Conservation (phyloP, 2,329 filamentous ascomycete genomes). For the Diaporthe vexans region DNA sequence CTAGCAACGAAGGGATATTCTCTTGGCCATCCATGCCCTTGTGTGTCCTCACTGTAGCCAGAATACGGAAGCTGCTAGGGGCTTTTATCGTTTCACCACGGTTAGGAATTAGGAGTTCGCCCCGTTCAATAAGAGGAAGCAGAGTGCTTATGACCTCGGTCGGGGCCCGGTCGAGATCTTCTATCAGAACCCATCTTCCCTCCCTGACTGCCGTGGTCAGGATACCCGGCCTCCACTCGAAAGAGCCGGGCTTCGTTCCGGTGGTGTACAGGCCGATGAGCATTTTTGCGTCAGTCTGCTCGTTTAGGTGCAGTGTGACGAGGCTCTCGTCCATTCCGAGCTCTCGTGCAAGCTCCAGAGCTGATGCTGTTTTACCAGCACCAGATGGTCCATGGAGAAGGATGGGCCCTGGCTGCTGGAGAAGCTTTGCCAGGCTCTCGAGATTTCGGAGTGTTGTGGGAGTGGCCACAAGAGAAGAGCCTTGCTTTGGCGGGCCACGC, state of each 20-base stretch:
- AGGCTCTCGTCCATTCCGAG: slow-evolving; percentile 85
- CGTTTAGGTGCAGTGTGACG: slow-evolving; percentile 96
- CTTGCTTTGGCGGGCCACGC: slow-evolving; percentile 60
- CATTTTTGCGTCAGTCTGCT: slow-evolving; percentile 98
- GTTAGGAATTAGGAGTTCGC: slow-evolving; percentile 91
- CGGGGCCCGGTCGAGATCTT: slow-evolving; percentile 94
- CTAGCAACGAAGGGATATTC: slow-evolving; percentile 81
- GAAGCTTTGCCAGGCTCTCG: slow-evolving; percentile 73
- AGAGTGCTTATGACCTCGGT: slow-evolving; percentile 95
- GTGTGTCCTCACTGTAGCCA: slow-evolving; percentile 89
- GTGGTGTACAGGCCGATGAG: slow-evolving; percentile 95
- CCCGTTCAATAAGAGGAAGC: slow-evolving; percentile 90
- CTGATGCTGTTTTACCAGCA: slow-evolving; percentile 89
- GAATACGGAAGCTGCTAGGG: slow-evolving; percentile 86
- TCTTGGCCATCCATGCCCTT: slow-evolving; percentile 76
- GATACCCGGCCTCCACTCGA: slow-evolving; percentile 92
- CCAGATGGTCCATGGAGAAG: slow-evolving; percentile 87
- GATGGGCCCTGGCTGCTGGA: slow-evolving; percentile 79
- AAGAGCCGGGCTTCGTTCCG: slow-evolving; percentile 87
- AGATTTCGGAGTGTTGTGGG: slow-evolving; percentile 81
- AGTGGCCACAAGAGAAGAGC: slow-evolving; percentile 75
- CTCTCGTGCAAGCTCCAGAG: slow-evolving; percentile 84
- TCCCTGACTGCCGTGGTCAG: slow-evolving; percentile 94
- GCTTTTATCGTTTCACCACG: slow-evolving; percentile 89
- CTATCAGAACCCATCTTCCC: slow-evolving; percentile 96